Conservation (phyloP, 306 rosid species). For the Pueraria montana region DNA sequence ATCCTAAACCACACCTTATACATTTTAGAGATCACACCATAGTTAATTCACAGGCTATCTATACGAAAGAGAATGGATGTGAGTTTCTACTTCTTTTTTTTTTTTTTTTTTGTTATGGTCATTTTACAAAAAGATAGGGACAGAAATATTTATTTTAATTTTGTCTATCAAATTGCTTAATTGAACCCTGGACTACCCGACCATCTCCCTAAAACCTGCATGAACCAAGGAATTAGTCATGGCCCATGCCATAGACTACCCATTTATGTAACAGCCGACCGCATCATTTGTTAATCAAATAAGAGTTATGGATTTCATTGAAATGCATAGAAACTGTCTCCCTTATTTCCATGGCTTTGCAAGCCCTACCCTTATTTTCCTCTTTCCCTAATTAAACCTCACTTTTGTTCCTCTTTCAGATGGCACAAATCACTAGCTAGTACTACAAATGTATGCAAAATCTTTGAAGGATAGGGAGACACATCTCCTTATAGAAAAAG, state of each 20-base stretch:
- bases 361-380: conserved; percentile 32
- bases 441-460: conserved; percentile 4
- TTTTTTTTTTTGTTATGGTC: background rate
- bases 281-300: conserved; percentile 49
- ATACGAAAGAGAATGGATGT: background rate
- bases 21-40: background rate
- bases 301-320: conserved; percentile 63
- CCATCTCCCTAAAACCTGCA: conserved; percentile 82
- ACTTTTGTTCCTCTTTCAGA: conserved; percentile 15
- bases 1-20: background rate
- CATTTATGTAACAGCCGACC: conserved; percentile 60
- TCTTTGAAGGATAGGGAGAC: background rate
- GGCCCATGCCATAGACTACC: conserved; percentile 45
- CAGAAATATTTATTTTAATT: background rate
- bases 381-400: conserved; percentile 45
- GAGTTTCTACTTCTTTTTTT: background rate
- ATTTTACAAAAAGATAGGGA: background rate
- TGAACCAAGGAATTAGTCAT: conserved; percentile 46
- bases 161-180: conserved; percentile 10
- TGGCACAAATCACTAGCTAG: conserved; percentile 12
- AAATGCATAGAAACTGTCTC: conserved; percentile 55
- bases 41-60: background rate
- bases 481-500: background rate
- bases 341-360: conserved; percentile 39
- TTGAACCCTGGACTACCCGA: conserved; percentile 57